These are phyloP conservation scores for Gyromitra esculenta DNA, from an alignment of 2,329 filamentous ascomycete species.

Conservation along the genomic window DNA sequence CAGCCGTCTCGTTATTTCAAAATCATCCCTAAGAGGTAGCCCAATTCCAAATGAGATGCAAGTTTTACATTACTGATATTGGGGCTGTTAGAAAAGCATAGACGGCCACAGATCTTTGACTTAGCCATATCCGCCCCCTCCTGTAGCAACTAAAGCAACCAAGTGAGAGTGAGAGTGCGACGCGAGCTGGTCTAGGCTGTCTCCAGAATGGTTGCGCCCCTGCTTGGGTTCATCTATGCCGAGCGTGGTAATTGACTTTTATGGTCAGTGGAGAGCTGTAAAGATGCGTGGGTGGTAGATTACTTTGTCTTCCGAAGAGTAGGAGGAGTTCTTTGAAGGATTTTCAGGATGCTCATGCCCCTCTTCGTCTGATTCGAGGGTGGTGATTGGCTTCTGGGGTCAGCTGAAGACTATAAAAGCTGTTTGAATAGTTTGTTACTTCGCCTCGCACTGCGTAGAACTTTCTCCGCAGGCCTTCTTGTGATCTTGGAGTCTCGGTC, in stretches of 20 bases:
- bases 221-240: too few species aligned
- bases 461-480: conserved; percentile 7
- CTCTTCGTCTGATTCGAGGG: too few species aligned
- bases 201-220: not conserved
- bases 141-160: conserved; percentile 4
- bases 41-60: not conserved
- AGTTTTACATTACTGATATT: not conserved
- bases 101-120: not conserved
- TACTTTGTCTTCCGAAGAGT: not conserved
- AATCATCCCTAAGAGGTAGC: too few species aligned
- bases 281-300: not conserved
- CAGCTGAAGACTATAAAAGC: too few species aligned
- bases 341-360: too few species aligned
- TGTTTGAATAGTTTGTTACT: too few species aligned
- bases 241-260: too few species aligned
- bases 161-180: not conserved
- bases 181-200: too few species aligned
- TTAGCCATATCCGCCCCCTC: not conserved
- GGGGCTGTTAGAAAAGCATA: not conserved
- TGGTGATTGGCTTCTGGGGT: too few species aligned
- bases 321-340: too few species aligned
- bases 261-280: not conserved
- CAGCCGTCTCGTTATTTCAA: not conserved
- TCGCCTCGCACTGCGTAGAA: not conserved
- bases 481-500: not conserved